phyloP scores from a whole-genome alignment of 768 basidiomycete species.

The Postia placenta region DNA sequence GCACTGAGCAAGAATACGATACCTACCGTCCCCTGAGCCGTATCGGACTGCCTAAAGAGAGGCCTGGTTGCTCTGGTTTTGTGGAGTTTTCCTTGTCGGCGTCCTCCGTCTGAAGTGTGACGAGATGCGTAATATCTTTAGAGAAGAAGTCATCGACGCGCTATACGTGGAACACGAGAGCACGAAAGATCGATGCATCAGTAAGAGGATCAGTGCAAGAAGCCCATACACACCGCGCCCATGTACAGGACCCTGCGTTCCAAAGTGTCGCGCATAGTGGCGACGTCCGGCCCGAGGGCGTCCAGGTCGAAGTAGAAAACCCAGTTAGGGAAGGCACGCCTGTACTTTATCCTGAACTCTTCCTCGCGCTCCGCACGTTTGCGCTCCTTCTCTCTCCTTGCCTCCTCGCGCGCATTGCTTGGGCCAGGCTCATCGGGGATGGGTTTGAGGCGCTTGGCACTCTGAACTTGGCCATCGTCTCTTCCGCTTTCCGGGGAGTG shows the following conservation, averaged over 20 bases:
- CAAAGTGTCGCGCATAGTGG: slow-evolving; percentile 34
- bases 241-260: slow-evolving; percentile 56
- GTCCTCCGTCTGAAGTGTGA: slow-evolving; percentile 42
- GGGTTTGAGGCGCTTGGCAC: slow-evolving; percentile 40
- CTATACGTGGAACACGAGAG: slow-evolving; percentile 48
- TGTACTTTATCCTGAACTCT: slow-evolving; percentile 82
- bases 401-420: slow-evolving; percentile 23
- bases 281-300: slow-evolving; percentile 32
- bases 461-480: slow-evolving; percentile 23
- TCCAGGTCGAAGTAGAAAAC: slow-evolving; percentile 82
- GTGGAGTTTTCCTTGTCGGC: slow-evolving; percentile 44
- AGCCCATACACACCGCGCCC: slow-evolving; percentile 63
- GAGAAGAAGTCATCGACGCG: slow-evolving; percentile 86
- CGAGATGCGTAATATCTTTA: slow-evolving; percentile 79
- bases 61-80: slow-evolving; percentile 22
- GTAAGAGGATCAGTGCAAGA: not conserved
- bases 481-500: slow-evolving; percentile 43
- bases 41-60: slow-evolving; percentile 55
- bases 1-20: not conserved
- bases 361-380: slow-evolving; percentile 48
- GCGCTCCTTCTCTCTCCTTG: slow-evolving; percentile 41
- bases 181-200: not conserved
- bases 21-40: slow-evolving; percentile 54
- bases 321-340: slow-evolving; percentile 76
- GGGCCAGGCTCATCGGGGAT: slow-evolving; percentile 15